Percentiles rank a stretch among this genome's conserved stretches.
phyloP scores from a whole-genome alignment of 1,284 basidiomycete genomes.

The Trichosporon sp. region DNA sequence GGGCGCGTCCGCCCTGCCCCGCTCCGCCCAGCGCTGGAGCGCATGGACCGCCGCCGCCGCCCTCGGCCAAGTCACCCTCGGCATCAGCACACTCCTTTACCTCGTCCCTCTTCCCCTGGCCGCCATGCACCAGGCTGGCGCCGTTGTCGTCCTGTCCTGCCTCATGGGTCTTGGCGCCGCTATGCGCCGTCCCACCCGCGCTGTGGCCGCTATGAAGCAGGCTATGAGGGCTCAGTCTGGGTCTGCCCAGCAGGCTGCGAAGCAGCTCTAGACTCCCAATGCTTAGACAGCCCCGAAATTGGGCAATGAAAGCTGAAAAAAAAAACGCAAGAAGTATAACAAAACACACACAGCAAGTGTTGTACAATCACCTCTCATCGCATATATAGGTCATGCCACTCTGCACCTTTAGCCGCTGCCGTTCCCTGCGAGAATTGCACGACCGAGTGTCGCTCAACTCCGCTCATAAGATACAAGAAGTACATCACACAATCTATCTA shows the following conservation, averaged over 20 bases:
- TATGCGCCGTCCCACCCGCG: slow-evolving; percentile 64
- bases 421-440: too few relatives aligned
- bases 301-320: neutral
- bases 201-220: slow-evolving; percentile 49
- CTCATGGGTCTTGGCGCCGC: slow-evolving; percentile 71
- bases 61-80: slow-evolving; percentile 79
- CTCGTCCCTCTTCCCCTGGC: slow-evolving; percentile 90
- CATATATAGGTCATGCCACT: neutral
- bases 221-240: slow-evolving; percentile 10
- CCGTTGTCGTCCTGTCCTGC: slow-evolving; percentile 78
- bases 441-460: too few relatives aligned
- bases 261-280: neutral
- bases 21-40: slow-evolving; percentile 58
- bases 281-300: too few relatives aligned
- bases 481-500: neutral
- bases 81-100: slow-evolving; percentile 86
- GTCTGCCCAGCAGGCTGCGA: neutral
- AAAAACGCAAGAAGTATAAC: neutral
- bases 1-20: slow-evolving; percentile 57
- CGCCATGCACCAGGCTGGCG: slow-evolving; percentile 90
- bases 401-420: neutral
- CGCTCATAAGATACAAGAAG: neutral
- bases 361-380: slow-evolving; percentile 4
- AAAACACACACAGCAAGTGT: neutral
- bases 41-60: slow-evolving; percentile 72